Evolutionary conservation across 192 early-diverging fungal genomes (phyloP), one percentile per base, ranked within the genome.

Genomic region (Backusella sp.): DNA sequence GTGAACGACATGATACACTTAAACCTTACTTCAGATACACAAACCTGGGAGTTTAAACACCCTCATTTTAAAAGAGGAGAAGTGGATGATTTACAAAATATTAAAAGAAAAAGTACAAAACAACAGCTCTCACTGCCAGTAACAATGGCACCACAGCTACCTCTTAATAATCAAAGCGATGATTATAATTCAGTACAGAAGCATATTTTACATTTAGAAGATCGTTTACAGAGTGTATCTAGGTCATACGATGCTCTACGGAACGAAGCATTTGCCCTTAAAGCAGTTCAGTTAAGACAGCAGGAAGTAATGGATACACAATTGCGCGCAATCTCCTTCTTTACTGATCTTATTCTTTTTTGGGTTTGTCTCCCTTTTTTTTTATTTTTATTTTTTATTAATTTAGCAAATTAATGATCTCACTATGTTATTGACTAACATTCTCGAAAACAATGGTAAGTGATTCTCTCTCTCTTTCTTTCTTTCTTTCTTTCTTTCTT

Each of bases 21-120:
- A n/a, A 49, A 44, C 11, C 19, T 70, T 36, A 46, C 46, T 17
- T 28, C 68, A 39, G 68, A 76, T n/a, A 41, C 70, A 36, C 34
- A 69, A 23, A 62, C 68, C 5, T 76, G 75, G 75, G 68, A 76
- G 46, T 76, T 76, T n/a, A 76, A 76, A 53, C 75, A 76, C 32
- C 46, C 69, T 39, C 35, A 65, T n/a, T 76, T 76, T 34, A 69
- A 66, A 62, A 32, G 49, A n/a, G 68, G 68, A 65, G 46, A 34
- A 3, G 21, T 44, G 6, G 68, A 71, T 12, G 30, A 49, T 21
- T 59, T 76, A 65, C 53, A 70, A 37, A 41, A 65, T 23, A 76
- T 76, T n/a, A 49, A 56, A 76, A 46, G 75, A 65, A 46, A 68
- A 28, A 44, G 30, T 19, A 44, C 75, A 23, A 44, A 66, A 41